Evolutionary conservation across 208 protist species (phyloP).

Genomic region (Leishmania amazonensis): DNA sequence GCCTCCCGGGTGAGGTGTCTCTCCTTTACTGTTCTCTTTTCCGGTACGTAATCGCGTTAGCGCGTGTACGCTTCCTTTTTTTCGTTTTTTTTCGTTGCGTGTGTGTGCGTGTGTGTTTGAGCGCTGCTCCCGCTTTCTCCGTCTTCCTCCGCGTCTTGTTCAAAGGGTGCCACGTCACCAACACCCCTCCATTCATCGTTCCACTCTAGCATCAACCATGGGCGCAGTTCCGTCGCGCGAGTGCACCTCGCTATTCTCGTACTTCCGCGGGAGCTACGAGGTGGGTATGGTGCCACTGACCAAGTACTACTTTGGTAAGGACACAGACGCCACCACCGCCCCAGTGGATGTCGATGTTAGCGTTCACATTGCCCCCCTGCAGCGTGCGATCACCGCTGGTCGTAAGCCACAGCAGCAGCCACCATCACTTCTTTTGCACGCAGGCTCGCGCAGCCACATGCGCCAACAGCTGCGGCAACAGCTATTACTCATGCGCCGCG

Average conservation of each 20-base stretch:
- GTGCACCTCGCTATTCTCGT: slow-evolving; percentile 74
- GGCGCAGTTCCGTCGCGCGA: slow-evolving; percentile 72
- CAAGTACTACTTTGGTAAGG: slow-evolving; percentile 66
- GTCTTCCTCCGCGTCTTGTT: slow-evolving; percentile 2
- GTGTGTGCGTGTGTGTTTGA: too few relatives aligned
- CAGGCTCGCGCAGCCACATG: slow-evolving; percentile 10
- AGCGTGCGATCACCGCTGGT: background rate
- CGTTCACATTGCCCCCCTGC: background rate
- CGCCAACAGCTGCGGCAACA: slow-evolving; percentile 61
- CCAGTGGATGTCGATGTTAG: background rate
- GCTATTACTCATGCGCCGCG: slow-evolving; percentile 64
- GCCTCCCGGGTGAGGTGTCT: background rate
- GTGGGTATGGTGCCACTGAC: slow-evolving; percentile 85
- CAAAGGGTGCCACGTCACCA: background rate
- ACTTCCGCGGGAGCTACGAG: slow-evolving; percentile 87
- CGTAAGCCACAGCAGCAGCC: background rate
- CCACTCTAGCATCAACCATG: slow-evolving; percentile 35
- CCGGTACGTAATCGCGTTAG: background rate
- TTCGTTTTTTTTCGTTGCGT: background rate
- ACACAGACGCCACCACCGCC: slow-evolving; percentile 9
- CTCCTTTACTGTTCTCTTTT: background rate
- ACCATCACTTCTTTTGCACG: background rate
- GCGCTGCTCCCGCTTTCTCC: background rate
- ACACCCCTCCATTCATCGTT: background rate
- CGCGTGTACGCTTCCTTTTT: background rate